Percentiles rank a stretch among this genome's conserved stretches.
Conservation (phyloP, 345 rosid genomes). For the Rubroshorea leprosula region DNA sequence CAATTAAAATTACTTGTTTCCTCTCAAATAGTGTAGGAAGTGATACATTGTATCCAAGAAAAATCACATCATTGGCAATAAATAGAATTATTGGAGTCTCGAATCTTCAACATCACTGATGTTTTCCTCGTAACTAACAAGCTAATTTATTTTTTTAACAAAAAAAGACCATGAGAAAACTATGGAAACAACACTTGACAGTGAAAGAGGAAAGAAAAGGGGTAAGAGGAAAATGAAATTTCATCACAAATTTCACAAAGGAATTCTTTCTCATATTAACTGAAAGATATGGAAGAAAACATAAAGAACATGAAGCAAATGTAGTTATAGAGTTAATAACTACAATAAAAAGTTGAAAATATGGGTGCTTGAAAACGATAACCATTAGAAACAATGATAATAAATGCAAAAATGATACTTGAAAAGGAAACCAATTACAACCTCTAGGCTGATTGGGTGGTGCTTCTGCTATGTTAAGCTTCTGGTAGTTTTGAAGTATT, state of each 20-base stretch:
- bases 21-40: background rate
- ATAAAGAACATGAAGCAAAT: background rate
- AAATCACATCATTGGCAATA: too few relatives aligned
- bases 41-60: too few relatives aligned
- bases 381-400: too few relatives aligned
- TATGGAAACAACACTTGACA: background rate
- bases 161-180: background rate
- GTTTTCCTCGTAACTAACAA: too few relatives aligned
- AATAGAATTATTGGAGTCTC: too few relatives aligned
- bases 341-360: background rate
- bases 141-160: too few relatives aligned
- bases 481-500: constrained; percentile 41
- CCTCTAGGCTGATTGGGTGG: constrained; percentile 52
- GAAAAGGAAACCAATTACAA: constrained; percentile 15
- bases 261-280: too few relatives aligned
- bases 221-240: too few relatives aligned
- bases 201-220: background rate
- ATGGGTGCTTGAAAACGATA: too few relatives aligned
- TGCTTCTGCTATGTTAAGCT: constrained; percentile 32
- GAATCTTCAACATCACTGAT: too few relatives aligned
- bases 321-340: background rate
- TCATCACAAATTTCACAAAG: too few relatives aligned
- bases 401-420: background rate
- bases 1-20: background rate
- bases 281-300: background rate